A percentile compares a stretch with the other conserved stretches of the same genome.
Conservation (phyloP, 768 basidiomycete genomes). For the Kwoniella sp. region DNA sequence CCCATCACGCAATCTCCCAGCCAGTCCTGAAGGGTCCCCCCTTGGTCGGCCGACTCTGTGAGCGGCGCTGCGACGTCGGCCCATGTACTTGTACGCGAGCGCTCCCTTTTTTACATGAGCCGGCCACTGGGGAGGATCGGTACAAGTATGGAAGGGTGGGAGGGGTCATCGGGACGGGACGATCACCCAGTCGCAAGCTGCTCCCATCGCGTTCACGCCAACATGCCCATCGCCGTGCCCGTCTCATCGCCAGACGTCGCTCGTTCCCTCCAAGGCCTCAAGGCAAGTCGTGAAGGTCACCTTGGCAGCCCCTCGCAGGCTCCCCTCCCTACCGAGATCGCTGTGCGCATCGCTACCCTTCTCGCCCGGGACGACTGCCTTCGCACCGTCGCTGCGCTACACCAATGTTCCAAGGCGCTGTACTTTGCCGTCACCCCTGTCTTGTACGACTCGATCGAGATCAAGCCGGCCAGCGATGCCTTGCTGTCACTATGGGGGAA, state of each 20-base stretch:
- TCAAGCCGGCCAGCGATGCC: constrained; percentile 1
- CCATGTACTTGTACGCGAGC: no score
- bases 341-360: constrained; percentile 9
- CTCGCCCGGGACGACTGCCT: background rate
- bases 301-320: background rate
- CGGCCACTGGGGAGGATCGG: no score
- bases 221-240: constrained; percentile 8
- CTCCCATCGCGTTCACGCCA: background rate
- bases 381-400: background rate
- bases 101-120: no score
- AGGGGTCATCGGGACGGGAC: background rate
- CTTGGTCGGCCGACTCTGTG: no score
- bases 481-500: constrained; percentile 1
- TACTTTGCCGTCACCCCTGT: constrained; percentile 18
- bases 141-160: background rate
- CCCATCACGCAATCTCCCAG: no score
- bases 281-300: no score
- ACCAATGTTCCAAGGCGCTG: constrained; percentile 13
- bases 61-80: no score
- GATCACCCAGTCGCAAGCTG: no score
- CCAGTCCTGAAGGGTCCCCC: no score
- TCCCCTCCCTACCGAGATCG: constrained; percentile 13
- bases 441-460: constrained; percentile 8
- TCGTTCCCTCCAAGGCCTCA: background rate
- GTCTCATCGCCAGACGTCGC: background rate